These are phyloP conservation scores for Globisporangium alternatum DNA, from an alignment of 352 stramenopile species.

Conservation along the genomic window DNA sequence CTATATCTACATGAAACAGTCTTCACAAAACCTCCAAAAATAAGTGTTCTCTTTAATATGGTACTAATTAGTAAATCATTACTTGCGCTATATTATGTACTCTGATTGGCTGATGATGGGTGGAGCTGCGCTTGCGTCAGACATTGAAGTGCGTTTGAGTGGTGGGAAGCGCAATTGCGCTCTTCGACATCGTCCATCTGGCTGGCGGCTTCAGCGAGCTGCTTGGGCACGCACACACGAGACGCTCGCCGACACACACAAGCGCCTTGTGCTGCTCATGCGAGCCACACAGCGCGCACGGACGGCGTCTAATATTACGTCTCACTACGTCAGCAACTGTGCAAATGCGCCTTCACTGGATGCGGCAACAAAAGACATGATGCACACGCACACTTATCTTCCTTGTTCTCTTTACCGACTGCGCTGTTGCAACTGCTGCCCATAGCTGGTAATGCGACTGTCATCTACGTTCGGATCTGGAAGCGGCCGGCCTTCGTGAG, in stretches of 20 bases:
- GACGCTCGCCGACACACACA: background rate
- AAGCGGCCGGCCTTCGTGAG: conserved; percentile 95
- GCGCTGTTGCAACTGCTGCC: background rate
- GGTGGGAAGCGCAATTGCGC: conserved; percentile 9
- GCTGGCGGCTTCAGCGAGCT: conserved; percentile 3
- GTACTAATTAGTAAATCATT: no score
- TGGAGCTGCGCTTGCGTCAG: conserved; percentile 1
- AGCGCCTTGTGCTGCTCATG: no score
- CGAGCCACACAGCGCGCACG: no score
- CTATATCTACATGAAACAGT: no score
- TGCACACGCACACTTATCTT: background rate
- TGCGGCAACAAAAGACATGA: no score
- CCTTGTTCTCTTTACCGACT: conserved; percentile 5
- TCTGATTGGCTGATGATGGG: conserved; percentile 10
- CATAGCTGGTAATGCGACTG: background rate
- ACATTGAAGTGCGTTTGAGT: conserved; percentile 14
- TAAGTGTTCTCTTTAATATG: no score
- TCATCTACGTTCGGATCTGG: conserved; percentile 89
- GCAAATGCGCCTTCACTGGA: no score
- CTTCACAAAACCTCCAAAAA: no score
- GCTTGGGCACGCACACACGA: conserved; percentile 3
- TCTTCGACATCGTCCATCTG: conserved; percentile 8
- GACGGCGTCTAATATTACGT: no score
- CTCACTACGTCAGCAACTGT: no score
- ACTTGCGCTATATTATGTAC: no score